Evolutionary conservation across 352 stramenopile species (phyloP).

Genomic region (Pythium dissimile): DNA sequence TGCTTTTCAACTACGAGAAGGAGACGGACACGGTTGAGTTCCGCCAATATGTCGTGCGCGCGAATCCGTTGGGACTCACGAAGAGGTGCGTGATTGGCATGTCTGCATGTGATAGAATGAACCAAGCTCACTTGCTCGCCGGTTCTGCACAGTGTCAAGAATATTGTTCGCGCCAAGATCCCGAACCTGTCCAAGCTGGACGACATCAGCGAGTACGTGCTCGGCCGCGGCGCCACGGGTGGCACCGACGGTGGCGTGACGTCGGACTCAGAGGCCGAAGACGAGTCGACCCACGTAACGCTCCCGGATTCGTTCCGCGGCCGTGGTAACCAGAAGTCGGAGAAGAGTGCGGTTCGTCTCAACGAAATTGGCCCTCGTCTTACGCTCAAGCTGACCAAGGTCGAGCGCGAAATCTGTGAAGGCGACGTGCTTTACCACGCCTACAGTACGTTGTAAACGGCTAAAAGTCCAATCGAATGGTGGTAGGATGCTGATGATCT

Average conservation of each 20-base stretch:
- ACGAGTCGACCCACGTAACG: slow-evolving; percentile 91
- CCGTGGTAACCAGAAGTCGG: slow-evolving; percentile 88
- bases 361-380: slow-evolving; percentile 95
- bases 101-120: no score
- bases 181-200: slow-evolving; percentile 93
- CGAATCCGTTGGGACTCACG: slow-evolving; percentile 91
- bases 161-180: slow-evolving; percentile 88
- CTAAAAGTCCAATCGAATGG: no score
- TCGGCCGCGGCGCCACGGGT: slow-evolving; percentile 45
- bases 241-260: slow-evolving; percentile 54
- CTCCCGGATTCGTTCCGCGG: slow-evolving; percentile 91
- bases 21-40: slow-evolving; percentile 93
- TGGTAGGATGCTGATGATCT: background rate
- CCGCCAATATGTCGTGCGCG: slow-evolving; percentile 97
- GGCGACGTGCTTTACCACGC: slow-evolving; percentile 98
- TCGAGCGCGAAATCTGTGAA: slow-evolving; percentile 94
- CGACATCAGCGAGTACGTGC: slow-evolving; percentile 96
- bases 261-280: slow-evolving; percentile 96
- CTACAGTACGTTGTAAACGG: slow-evolving; percentile 71
- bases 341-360: slow-evolving; percentile 94
- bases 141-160: slow-evolving; percentile 31
- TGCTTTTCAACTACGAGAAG: slow-evolving; percentile 97
- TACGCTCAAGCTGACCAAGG: slow-evolving; percentile 94
- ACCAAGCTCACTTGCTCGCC: slow-evolving; percentile 56
- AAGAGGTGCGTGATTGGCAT: slow-evolving; percentile 38